Conservation (phyloP, 129 eudicot species). For the Pulicaria dysenterica region DNA sequence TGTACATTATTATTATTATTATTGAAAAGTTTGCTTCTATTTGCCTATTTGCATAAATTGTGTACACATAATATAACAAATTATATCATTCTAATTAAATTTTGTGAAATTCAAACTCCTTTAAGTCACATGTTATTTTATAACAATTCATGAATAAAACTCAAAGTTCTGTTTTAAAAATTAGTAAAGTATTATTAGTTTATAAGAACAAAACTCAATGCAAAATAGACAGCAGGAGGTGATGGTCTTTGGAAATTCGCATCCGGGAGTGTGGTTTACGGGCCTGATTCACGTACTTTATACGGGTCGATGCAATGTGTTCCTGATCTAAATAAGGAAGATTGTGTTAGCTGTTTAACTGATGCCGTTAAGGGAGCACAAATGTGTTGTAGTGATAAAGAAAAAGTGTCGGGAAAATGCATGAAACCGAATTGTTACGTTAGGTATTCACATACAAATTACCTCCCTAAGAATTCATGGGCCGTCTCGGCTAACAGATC, state of each 20-base stretch:
- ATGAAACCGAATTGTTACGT: no score
- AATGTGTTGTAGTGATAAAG: not conserved
- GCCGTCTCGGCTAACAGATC: no score
- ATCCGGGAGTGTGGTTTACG: not conserved
- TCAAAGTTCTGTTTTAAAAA: not conserved
- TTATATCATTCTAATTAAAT: no score
- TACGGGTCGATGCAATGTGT: not conserved
- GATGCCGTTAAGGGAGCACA: not conserved
- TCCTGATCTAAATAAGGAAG: not conserved
- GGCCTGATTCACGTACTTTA: not conserved
- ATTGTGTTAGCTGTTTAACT: not conserved
- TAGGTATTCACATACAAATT: no score
- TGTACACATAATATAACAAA: not conserved
- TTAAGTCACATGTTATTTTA: no score
- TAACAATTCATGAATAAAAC: no score
- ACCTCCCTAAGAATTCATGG: no score
- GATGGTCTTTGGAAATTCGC: not conserved
- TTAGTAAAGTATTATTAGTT: not conserved
- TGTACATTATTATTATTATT: constrained; percentile 2
- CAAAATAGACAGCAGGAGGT: not conserved
- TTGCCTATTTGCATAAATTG: no score
- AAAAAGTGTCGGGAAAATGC: no score
- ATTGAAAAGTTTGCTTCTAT: no score
- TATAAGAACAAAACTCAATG: not conserved
- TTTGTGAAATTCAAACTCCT: no score